Base-by-base conservation (phyloP, 352 stramenopile genomes). In the Phytophthora crassamura region DNA sequence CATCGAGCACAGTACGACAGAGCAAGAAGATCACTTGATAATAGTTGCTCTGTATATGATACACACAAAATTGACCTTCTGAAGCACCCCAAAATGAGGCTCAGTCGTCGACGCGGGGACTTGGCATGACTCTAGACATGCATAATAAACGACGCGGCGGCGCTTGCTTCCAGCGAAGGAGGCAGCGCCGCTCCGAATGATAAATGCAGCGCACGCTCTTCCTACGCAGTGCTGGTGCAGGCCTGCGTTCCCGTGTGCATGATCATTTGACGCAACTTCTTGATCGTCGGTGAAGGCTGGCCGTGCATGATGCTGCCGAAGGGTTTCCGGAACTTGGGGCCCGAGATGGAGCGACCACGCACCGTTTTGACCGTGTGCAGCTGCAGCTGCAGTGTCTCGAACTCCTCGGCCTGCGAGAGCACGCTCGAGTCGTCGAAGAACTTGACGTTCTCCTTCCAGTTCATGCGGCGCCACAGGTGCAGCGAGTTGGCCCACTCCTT, bases 391-490 rank as follows among this genome's bases (percentile, higher is more conserved):
- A 94, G 69, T 55, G 66, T 73, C 40, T 82, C 69, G 14, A 80
- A 74, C 67, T 94, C 81, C 20, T 94, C 80, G 1, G 62, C 53
- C 47, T 91, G 85, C 28, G 66, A 75, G 46, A 91, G 51, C 8
- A 85, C 71, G 14, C 59, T 71, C 43, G 76, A 74, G 53, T 69
- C 65, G 34, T 91, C 83, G 30, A 94, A 94, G 72, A 94, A 94
- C 67, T 85, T 92, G 68, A 94, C 85, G 59, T 94, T 87, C 50
- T 94, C 85, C 60, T 91, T 91, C 85, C 85, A 94, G 73, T 89
- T 94, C 85, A 94, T 94, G 46, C 85, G 85, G 15, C 83, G 83
- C 85, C 85, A 94, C 11, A 94, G 71, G 42, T 94, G 85, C 63
- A 94, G 66, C 42, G 85, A 77, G 66, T 94, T 94, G 55, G 85